These are phyloP conservation scores for Sabuloglossum arenarium DNA, from an alignment of 495 filamentous ascomycete genomes.

Conservation along the genomic window DNA sequence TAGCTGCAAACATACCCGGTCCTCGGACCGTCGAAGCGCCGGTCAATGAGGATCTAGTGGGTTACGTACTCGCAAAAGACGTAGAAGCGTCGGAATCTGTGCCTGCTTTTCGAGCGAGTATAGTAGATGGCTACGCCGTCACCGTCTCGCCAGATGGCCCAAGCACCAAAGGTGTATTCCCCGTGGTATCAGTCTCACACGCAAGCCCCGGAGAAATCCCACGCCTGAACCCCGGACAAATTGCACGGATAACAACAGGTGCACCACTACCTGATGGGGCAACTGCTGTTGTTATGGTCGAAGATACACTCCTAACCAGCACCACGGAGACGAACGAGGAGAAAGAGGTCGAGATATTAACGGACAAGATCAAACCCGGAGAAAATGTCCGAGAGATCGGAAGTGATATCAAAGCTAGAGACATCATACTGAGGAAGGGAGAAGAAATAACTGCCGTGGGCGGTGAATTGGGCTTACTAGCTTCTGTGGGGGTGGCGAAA, in stretches of 20 bases:
- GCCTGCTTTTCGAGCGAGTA: slow-evolving; percentile 84
- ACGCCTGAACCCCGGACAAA: slow-evolving; percentile 45
- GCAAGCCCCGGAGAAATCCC: slow-evolving; percentile 43
- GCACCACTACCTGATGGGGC: slow-evolving; percentile 78
- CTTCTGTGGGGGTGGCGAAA: slow-evolving; percentile 55
- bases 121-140: slow-evolving; percentile 92
- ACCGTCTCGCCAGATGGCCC: slow-evolving; percentile 31
- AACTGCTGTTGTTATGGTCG: slow-evolving; percentile 91
- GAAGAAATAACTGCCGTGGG: slow-evolving; percentile 64
- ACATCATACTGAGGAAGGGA: slow-evolving; percentile 50
- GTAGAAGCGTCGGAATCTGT: slow-evolving; percentile 63
- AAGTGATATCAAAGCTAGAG: slow-evolving; percentile 55
- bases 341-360: slow-evolving; percentile 64
- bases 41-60: slow-evolving; percentile 43
- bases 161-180: slow-evolving; percentile 55
- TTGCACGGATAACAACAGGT: slow-evolving; percentile 83
- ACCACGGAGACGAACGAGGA: slow-evolving; percentile 63
- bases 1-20: slow-evolving; percentile 44
- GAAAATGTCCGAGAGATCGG: slow-evolving; percentile 87
- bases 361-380: slow-evolving; percentile 46
- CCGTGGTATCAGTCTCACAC: slow-evolving; percentile 72
- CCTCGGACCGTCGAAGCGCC: slow-evolving; percentile 27
- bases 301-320: slow-evolving; percentile 60
- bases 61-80: slow-evolving; percentile 62
- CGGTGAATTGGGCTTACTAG: slow-evolving; percentile 76